Conservation (phyloP, 768 basidiomycete species). For the Suillus brevipes region DNA sequence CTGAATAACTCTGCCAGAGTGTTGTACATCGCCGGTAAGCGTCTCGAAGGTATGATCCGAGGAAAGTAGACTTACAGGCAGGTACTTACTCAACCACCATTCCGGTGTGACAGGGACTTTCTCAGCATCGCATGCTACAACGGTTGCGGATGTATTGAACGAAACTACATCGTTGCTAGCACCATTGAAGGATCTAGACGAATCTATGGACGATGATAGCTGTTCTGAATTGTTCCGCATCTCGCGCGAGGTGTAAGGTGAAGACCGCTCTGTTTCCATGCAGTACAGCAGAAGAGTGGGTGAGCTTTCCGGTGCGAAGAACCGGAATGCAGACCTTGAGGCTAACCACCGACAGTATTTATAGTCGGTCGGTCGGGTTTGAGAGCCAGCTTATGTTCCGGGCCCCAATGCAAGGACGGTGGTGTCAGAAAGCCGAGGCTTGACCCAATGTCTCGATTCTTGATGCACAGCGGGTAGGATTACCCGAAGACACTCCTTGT, state of each 20-base stretch:
- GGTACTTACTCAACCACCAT: conserved; percentile 11
- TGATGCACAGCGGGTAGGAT: not conserved
- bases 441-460: not conserved
- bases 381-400: not conserved
- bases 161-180: not conserved
- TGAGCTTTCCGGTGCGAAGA: not conserved
- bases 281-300: not conserved
- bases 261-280: not conserved
- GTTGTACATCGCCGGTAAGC: not conserved
- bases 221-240: not conserved
- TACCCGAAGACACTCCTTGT: not conserved
- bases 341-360: not conserved
- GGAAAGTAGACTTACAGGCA: conserved; percentile 5
- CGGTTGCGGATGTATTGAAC: not conserved
- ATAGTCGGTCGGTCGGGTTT: not conserved
- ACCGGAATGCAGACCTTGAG: not conserved
- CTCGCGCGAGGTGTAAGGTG: not conserved
- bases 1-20: conserved; percentile 3
- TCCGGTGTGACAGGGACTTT: conserved; percentile 1
- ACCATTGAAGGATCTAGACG: not conserved
- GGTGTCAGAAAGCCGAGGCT: not conserved
- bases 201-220: not conserved
- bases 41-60: not conserved
- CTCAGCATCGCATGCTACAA: not conserved
- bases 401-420: not conserved